A percentile compares a stretch with the other conserved stretches of the same genome.
These are phyloP conservation scores for Cryphonectria japonica DNA, from an alignment of 2,329 filamentous ascomycete genomes.

Conservation along the genomic window DNA sequence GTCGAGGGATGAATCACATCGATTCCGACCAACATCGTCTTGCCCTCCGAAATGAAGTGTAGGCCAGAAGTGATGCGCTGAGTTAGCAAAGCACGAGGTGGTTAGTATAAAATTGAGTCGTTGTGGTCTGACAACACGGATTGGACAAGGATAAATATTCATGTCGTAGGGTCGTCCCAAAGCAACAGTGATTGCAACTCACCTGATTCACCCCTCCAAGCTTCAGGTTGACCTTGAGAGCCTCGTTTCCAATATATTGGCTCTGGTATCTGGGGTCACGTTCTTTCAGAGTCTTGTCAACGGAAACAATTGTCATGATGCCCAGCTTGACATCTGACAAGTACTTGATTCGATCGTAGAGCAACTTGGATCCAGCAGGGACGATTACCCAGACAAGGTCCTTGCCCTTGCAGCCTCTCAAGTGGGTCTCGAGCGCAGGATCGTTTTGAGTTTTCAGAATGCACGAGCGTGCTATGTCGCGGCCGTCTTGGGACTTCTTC, in stretches of 20 bases:
- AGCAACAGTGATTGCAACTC: conserved; percentile 44
- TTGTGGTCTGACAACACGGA: not conserved
- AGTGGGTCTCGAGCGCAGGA: not conserved
- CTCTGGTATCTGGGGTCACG: conserved; percentile 44
- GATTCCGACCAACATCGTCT: conserved; percentile 82
- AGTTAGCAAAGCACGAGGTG: not conserved
- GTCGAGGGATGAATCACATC: conserved; percentile 91
- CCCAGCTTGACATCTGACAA: conserved; percentile 68
- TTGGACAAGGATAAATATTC: too few relatives aligned
- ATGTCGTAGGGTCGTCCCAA: too few relatives aligned
- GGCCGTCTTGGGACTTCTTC: not conserved
- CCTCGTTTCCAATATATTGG: conserved; percentile 69
- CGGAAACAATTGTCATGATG: conserved; percentile 44
- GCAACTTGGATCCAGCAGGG: conserved; percentile 43
- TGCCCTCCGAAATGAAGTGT: conserved; percentile 59
- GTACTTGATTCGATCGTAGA: conserved; percentile 70
- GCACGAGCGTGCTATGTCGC: not conserved
- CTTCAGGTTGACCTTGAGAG: conserved; percentile 82
- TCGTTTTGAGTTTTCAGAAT: conserved; percentile 1
- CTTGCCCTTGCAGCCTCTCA: conserved; percentile 36
- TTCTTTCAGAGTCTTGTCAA: conserved; percentile 41
- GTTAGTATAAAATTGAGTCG: not conserved
- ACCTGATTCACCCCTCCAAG: conserved; percentile 73
- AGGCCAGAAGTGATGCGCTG: conserved; percentile 41
- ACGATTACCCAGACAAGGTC: conserved; percentile 61